phyloP scores from a whole-genome alignment of 2,329 filamentous ascomycete species.

The Zymoseptoria passerinii region DNA sequence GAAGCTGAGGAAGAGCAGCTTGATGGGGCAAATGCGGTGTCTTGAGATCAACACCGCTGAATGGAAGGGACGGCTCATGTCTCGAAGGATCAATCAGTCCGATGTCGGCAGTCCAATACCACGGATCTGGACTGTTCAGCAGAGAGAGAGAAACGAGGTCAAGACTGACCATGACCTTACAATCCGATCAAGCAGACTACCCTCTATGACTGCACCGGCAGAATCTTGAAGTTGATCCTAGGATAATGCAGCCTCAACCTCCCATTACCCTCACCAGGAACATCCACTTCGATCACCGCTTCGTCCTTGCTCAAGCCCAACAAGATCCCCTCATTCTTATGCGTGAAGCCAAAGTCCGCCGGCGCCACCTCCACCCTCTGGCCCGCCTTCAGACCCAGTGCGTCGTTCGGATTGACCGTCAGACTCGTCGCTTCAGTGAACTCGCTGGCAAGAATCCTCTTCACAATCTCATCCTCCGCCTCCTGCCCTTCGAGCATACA shows the following conservation, averaged over 20 bases:
- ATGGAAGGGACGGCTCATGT: background rate
- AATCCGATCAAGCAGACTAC: background rate
- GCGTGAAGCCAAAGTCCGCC: conserved; percentile 16
- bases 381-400: conserved; percentile 8
- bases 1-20: background rate
- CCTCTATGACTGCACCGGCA: background rate
- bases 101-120: no score
- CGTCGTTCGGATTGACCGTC: conserved; percentile 7
- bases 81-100: background rate
- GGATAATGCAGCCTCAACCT: conserved; percentile 14
- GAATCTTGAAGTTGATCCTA: conserved; percentile 17
- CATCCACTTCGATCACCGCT: conserved; percentile 10
- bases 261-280: conserved; percentile 4
- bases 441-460: conserved; percentile 5
- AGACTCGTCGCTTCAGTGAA: conserved; percentile 3
- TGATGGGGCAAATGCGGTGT: background rate
- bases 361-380: conserved; percentile 10
- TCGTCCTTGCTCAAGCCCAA: conserved; percentile 11
- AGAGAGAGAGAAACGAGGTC: no score
- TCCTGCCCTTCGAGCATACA: conserved; percentile 7
- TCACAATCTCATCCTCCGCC: conserved; percentile 10
- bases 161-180: no score
- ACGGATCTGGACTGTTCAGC: no score
- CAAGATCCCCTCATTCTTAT: conserved; percentile 11
- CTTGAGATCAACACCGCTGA: background rate